A percentile compares a stretch with the other conserved stretches of the same genome.
These are phyloP conservation scores for Waltergamsia citrina DNA, from an alignment of 2,329 filamentous ascomycete genomes.

Conservation along the genomic window DNA sequence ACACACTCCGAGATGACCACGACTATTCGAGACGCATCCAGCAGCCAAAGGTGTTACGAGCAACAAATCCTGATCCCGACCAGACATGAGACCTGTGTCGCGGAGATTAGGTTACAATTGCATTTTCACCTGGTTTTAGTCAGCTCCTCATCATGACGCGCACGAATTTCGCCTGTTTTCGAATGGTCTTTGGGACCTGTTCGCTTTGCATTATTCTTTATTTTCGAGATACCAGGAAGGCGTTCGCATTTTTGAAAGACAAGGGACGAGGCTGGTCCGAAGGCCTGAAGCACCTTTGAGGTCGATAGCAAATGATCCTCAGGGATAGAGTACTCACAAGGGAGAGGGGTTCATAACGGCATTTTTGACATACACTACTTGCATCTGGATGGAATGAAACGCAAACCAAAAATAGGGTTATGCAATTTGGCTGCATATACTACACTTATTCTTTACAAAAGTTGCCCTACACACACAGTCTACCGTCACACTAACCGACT, in stretches of 20 bases:
- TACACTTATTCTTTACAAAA: too few relatives aligned
- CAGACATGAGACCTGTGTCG: not conserved
- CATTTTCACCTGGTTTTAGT: constrained; percentile 12
- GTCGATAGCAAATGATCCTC: too few relatives aligned
- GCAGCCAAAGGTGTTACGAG: constrained; percentile 47
- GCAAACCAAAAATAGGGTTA: too few relatives aligned
- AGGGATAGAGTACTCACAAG: too few relatives aligned
- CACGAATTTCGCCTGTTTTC: constrained; percentile 15
- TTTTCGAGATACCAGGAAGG: constrained; percentile 21
- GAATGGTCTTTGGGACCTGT: constrained; percentile 6
- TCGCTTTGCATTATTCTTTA: constrained; percentile 13
- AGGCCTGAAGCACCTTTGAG: too few relatives aligned
- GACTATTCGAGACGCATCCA: constrained; percentile 55
- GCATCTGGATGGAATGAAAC: not conserved
- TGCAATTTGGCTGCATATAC: too few relatives aligned
- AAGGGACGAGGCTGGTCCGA: too few relatives aligned
- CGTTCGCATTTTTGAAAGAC: constrained; percentile 2
- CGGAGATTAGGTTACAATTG: not conserved
- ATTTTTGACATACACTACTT: not conserved
- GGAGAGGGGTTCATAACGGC: not conserved
- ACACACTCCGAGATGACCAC: constrained; percentile 54
- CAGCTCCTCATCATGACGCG: constrained; percentile 18
- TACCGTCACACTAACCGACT: too few relatives aligned
- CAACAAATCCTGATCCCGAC: constrained; percentile 50
- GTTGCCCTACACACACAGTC: too few relatives aligned